phyloP scores from a whole-genome alignment of 2,329 filamentous ascomycete species.

The Aspergillus carbonarius region DNA sequence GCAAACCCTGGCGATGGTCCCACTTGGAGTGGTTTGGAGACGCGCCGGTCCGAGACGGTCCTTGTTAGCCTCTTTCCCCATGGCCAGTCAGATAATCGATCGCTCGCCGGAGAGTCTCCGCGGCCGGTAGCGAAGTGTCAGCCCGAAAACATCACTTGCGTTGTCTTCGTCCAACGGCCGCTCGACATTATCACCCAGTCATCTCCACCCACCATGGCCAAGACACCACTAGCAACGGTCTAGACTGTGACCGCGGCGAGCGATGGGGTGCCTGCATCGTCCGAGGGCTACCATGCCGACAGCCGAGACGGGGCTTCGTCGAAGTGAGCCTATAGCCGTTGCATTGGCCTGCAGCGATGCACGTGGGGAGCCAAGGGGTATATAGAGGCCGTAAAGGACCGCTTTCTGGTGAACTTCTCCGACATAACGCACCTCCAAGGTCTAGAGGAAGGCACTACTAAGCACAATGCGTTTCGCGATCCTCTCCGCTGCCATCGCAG shows the following conservation, averaged over 20 bases:
- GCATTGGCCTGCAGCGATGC: neutral
- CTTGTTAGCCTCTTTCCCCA: no score
- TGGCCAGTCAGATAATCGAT: no score
- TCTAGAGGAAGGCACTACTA: neutral
- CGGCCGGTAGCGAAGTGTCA: no score
- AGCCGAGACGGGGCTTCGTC: neutral
- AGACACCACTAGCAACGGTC: neutral
- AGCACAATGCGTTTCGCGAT: constrained; percentile 1
- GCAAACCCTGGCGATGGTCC: neutral
- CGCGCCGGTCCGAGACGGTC: neutral
- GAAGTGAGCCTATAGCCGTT: neutral
- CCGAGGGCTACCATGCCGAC: neutral
- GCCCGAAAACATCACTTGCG: no score
- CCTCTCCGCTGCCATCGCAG: constrained; percentile 1
- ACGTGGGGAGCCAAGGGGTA: neutral
- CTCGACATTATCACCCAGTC: neutral
- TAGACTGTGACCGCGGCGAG: neutral
- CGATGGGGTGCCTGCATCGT: neutral
- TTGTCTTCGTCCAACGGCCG: neutral
- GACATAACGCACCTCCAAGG: neutral
- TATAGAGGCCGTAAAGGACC: neutral
- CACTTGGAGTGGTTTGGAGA: neutral
- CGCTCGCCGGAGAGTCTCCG: no score
- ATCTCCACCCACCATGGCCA: neutral
- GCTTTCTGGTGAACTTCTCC: neutral